phyloP scores from a whole-genome alignment of 495 filamentous ascomycete species.

The Trichoderma reesei region DNA sequence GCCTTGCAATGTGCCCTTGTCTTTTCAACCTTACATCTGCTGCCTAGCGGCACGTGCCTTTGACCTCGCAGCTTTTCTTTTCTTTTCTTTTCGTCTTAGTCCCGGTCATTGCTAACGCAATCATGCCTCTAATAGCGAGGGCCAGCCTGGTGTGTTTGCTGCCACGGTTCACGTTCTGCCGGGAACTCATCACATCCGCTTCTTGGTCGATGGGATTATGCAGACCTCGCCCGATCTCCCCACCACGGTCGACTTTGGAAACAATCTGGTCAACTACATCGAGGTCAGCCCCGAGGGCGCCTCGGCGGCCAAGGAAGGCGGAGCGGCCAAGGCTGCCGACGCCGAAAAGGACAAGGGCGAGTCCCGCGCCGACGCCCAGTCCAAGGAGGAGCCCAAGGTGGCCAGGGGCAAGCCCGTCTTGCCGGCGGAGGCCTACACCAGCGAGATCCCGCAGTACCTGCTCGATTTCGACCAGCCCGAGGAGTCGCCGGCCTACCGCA shows the following conservation, averaged over 20 bases:
- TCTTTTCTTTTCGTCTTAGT: background rate
- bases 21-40: too few species aligned
- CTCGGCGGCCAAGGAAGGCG: background rate
- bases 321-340: constrained; percentile 12
- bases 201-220: constrained; percentile 92
- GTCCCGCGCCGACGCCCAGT: constrained; percentile 21
- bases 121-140: constrained; percentile 29
- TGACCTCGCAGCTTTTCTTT: background rate
- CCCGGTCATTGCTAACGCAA: background rate
- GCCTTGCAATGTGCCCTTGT: too few species aligned
- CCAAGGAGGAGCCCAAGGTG: constrained; percentile 22
- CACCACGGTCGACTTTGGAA: constrained; percentile 92
- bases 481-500: constrained; percentile 57
- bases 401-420: constrained; percentile 33
- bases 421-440: constrained; percentile 41
- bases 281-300: constrained; percentile 75
- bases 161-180: constrained; percentile 73
- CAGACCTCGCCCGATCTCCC: constrained; percentile 73
- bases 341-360: constrained; percentile 16
- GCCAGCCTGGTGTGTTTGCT: constrained; percentile 50
- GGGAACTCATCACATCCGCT: constrained; percentile 93
- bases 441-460: constrained; percentile 72
- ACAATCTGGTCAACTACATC: constrained; percentile 94
- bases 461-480: constrained; percentile 77
- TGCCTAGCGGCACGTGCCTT: background rate